phyloP scores from a whole-genome alignment of 2,329 filamentous ascomycete species.

The Sphaerulina vaccinii region DNA sequence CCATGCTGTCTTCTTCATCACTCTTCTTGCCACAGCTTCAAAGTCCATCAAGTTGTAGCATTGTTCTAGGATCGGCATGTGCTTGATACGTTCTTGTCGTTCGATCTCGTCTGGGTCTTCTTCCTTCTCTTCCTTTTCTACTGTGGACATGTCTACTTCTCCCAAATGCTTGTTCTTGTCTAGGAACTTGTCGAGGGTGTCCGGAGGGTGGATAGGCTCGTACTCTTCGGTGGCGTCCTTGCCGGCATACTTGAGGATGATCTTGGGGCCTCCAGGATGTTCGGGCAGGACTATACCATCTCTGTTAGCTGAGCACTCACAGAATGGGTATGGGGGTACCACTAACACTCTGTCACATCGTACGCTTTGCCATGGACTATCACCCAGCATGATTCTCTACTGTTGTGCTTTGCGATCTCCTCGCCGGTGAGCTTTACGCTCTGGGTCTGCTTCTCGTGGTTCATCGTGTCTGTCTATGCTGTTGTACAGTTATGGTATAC shows the following conservation, averaged over 20 bases:
- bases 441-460: slow-evolving; percentile 44
- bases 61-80: slow-evolving; percentile 77
- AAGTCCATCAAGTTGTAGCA: slow-evolving; percentile 97
- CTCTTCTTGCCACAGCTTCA: slow-evolving; percentile 80
- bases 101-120: slow-evolving; percentile 70
- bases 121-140: slow-evolving; percentile 64
- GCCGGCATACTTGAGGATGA: slow-evolving; percentile 95
- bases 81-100: slow-evolving; percentile 64
- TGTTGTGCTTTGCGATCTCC: slow-evolving; percentile 72
- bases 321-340: background rate
- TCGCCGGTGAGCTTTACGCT: slow-evolving; percentile 44
- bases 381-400: slow-evolving; percentile 83
- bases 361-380: slow-evolving; percentile 76
- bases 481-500: slow-evolving; percentile 15
- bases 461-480: slow-evolving; percentile 41
- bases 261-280: slow-evolving; percentile 84
- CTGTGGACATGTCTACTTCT: slow-evolving; percentile 82
- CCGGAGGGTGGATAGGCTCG: slow-evolving; percentile 83
- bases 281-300: slow-evolving; percentile 41
- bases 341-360: slow-evolving; percentile 59
- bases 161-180: slow-evolving; percentile 83
- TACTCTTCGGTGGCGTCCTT: slow-evolving; percentile 93
- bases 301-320: slow-evolving; percentile 40
- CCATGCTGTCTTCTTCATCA: slow-evolving; percentile 98
- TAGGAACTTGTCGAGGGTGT: slow-evolving; percentile 80